phyloP scores from a whole-genome alignment of 805 yeast genomes.

The Hanseniaspora osmophila region DNA sequence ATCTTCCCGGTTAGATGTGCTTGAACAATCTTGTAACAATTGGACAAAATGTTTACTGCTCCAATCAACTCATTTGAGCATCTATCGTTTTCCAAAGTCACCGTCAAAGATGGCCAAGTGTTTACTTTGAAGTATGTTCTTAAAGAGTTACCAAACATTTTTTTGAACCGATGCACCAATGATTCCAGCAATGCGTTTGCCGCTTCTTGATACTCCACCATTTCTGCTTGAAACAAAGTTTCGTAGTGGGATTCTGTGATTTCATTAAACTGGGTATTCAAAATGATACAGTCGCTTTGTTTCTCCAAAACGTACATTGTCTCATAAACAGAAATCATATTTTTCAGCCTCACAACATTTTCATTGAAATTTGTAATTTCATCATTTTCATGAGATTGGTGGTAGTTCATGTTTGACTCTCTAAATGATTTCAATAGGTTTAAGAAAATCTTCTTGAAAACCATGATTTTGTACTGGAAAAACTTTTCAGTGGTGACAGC shows the following conservation, averaged over 20 bases:
- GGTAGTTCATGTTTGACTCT: conserved; percentile 20
- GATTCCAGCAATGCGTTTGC: conserved; percentile 20
- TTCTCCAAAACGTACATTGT: conserved; percentile 9
- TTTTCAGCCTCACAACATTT: neutral
- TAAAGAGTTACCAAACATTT: conserved; percentile 17
- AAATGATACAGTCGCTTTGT: conserved; percentile 6
- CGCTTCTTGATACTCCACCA: conserved; percentile 17
- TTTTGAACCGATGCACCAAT: conserved; percentile 19
- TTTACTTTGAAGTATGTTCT: conserved; percentile 22
- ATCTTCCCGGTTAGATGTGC: conserved; percentile 8
- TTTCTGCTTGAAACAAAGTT: conserved; percentile 20
- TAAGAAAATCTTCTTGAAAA: conserved; percentile 19
- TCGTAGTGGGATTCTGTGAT: conserved; percentile 4
- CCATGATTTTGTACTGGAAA: conserved; percentile 31
- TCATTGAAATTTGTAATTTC: conserved; percentile 19
- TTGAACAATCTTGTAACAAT: conserved; percentile 10
- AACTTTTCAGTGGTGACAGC: conserved; percentile 30
- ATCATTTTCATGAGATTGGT: conserved; percentile 27
- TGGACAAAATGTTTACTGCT: conserved; percentile 10
- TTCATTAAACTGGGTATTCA: conserved; percentile 5
- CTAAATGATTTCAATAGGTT: conserved; percentile 2
- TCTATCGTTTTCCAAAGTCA: conserved; percentile 1
- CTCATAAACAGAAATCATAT: neutral
- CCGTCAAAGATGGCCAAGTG: conserved; percentile 16
- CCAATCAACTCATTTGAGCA: conserved; percentile 20